Evolutionary conservation across 176 grass and related monocot species (phyloP).

Genomic region (Carex pumila): DNA sequence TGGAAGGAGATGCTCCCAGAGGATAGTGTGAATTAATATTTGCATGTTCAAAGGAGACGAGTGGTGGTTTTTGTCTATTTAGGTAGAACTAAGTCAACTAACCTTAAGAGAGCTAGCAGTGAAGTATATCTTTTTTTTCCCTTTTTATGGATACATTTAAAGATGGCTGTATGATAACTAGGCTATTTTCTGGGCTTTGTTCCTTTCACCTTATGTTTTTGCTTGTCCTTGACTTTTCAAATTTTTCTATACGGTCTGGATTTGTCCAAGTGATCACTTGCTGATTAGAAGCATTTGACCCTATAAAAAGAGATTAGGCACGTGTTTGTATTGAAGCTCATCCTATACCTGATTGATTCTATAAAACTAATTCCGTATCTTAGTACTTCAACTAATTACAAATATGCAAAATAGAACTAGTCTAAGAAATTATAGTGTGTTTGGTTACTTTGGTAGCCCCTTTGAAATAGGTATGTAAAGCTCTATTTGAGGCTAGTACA

Average conservation of each 20-base stretch:
- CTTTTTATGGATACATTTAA: background rate
- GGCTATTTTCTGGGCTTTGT: background rate
- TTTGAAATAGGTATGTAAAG: background rate
- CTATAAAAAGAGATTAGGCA: background rate
- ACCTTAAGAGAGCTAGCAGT: background rate
- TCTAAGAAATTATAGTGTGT: background rate
- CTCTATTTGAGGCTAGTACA: too few relatives aligned
- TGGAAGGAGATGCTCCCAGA: background rate
- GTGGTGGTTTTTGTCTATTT: conserved; percentile 2
- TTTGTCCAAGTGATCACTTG: background rate
- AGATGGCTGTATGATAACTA: conserved; percentile 15
- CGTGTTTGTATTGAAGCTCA: background rate
- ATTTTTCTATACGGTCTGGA: background rate
- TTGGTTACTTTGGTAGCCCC: background rate
- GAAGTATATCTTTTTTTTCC: conserved; percentile 1
- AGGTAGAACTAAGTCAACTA: conserved; percentile 15
- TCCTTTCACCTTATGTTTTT: background rate
- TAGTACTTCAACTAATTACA: background rate
- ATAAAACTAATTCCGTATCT: background rate
- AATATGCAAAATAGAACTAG: background rate
- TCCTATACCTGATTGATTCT: background rate
- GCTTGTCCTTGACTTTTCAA: background rate
- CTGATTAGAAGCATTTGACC: background rate
- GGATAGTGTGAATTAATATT: conserved; percentile 12
- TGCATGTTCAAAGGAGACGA: background rate